Evolutionary conservation across 805 yeast genomes (phyloP).

Genomic region (Suhomyces prunicola): DNA sequence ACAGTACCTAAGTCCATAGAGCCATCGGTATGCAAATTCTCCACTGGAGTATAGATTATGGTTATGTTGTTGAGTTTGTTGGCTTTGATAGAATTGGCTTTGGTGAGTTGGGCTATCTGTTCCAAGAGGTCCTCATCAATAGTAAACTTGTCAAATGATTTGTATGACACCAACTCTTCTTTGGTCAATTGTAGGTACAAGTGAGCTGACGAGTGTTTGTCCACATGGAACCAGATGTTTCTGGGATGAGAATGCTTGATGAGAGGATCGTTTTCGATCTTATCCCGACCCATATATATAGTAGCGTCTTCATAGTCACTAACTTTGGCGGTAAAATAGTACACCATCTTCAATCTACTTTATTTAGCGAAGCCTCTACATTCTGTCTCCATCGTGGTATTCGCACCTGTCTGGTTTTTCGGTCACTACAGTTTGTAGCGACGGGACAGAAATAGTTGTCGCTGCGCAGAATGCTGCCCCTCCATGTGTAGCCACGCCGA

Average conservation of each 20-base stretch:
- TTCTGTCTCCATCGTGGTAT: not conserved
- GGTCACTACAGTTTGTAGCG: not conserved
- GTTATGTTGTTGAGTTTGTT: conserved; percentile 65
- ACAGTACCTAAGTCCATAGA: conserved; percentile 81
- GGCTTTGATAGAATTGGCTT: conserved; percentile 74
- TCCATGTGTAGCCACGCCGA: not conserved
- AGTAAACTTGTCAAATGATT: conserved; percentile 36
- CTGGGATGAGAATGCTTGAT: conserved; percentile 62
- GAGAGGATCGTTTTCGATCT: conserved; percentile 55
- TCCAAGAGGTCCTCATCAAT: conserved; percentile 45
- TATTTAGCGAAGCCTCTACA: not conserved
- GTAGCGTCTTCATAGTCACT: conserved; percentile 13
- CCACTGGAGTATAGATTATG: conserved; percentile 71
- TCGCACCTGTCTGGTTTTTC: not conserved
- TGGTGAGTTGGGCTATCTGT: conserved; percentile 64
- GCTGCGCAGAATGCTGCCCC: not conserved
- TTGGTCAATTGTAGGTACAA: conserved; percentile 57
- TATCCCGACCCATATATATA: conserved; percentile 71
- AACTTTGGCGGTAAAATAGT: conserved; percentile 24
- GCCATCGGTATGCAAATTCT: conserved; percentile 61
- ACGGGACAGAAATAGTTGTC: not conserved
- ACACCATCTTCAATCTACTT: conserved; percentile 23
- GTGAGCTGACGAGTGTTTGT: conserved; percentile 74
- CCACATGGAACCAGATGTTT: conserved; percentile 81
- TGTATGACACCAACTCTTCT: conserved; percentile 43